Conservation (phyloP, 257 asterid species). For the Nicotiana undulata region DNA sequence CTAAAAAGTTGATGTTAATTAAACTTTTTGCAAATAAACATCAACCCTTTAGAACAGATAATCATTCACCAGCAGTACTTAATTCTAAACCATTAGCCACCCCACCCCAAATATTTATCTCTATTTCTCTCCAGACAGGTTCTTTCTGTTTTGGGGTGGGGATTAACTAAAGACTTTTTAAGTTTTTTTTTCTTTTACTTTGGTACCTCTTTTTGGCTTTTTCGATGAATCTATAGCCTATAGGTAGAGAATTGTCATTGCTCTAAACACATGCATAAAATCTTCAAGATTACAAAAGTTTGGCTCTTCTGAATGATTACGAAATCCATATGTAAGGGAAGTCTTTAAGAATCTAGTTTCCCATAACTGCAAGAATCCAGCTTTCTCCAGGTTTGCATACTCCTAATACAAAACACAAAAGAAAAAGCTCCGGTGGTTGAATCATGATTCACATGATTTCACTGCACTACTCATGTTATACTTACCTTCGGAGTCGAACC, state of each 20-base stretch:
- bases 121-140: neutral
- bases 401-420: neutral
- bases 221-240: neutral
- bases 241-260: neutral
- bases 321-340: neutral
- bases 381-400: neutral
- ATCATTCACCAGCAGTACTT: neutral
- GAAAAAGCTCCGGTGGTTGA: fast-evolving
- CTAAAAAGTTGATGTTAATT: neutral
- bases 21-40: neutral
- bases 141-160: neutral
- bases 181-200: neutral
- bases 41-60: neutral
- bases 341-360: neutral
- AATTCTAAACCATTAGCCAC: neutral
- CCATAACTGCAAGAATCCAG: neutral
- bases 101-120: too few relatives aligned
- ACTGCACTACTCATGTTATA: neutral
- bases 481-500: too few relatives aligned
- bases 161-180: neutral
- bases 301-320: neutral
- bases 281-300: conserved; percentile 4
- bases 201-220: neutral
- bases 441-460: neutral
- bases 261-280: neutral